phyloP scores from a whole-genome alignment of 805 yeast genomes.

The Sugiyamaella smithiae region DNA sequence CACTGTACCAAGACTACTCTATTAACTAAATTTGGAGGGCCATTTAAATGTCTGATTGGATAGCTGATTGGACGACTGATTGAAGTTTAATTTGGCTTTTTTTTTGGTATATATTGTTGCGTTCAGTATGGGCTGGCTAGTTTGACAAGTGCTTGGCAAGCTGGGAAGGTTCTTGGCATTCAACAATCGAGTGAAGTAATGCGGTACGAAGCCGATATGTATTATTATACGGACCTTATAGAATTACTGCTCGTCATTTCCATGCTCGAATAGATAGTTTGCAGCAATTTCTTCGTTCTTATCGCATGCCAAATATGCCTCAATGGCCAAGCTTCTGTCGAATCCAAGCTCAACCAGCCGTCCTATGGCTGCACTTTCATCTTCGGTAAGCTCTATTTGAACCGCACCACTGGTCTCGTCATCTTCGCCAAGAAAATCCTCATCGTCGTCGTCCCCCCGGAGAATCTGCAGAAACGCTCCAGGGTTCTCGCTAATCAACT shows the following conservation, averaged over 20 bases:
- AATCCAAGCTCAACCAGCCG: slow-evolving; percentile 92
- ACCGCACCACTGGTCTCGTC: slow-evolving; percentile 41
- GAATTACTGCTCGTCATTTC: slow-evolving; percentile 24
- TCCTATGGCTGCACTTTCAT: slow-evolving; percentile 84
- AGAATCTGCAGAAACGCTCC: slow-evolving; percentile 79
- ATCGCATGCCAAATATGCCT: slow-evolving; percentile 96
- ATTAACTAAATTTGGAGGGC: no score
- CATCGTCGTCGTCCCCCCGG: slow-evolving; percentile 43
- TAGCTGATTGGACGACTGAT: no score
- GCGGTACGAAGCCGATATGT: not conserved
- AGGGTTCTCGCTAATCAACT: slow-evolving; percentile 63
- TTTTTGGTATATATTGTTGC: no score
- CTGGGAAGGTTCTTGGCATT: no score
- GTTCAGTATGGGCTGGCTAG: no score
- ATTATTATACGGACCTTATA: not conserved
- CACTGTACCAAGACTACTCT: no score
- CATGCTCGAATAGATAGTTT: slow-evolving; percentile 68
- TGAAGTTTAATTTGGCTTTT: no score
- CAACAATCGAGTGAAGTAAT: no score
- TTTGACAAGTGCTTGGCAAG: no score
- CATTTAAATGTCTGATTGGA: no score
- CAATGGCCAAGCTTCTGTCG: slow-evolving; percentile 80
- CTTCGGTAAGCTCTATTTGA: slow-evolving; percentile 65
- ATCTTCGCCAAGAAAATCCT: slow-evolving; percentile 51
- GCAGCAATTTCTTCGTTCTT: slow-evolving; percentile 97